Base-by-base conservation (phyloP, 345 rosid genomes). In the Capsella bursapastoris region DNA sequence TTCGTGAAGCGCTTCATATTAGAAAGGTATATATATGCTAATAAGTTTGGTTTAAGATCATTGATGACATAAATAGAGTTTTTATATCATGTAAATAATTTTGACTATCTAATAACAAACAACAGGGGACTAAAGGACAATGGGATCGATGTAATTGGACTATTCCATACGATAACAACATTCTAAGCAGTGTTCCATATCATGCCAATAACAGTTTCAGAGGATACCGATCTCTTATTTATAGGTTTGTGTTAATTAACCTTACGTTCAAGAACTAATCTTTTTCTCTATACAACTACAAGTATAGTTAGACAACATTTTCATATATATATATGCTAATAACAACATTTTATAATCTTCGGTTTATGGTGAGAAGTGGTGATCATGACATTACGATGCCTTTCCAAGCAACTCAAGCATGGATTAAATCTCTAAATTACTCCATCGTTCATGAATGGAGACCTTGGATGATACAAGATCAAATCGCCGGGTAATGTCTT, bases 391-490 rank as follows among this genome's bases (percentile, higher is more conserved):
- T 84, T 72, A 0, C 22, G 0, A 38, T 81, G 18, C 84, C 92
- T 2, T 84, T 74, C 55, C 7, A 72, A 57, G 85, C 80, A 29
- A 86, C 92, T 45, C 83, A 86, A 80, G 88, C 79, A 0, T 88
- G 92, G 88, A 84, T 84, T 48, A 66, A 79, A 70, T 67, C 83
- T 3, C 80, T 84, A 6, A 84, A 83, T 70, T 83, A 84, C 71
- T 68, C 87, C n/a, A 80, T 82, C 13, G 4, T 77, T 2, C 80
- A 86, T 10, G 86, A 86, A 8, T 84, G 89, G 92, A 77, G 92
- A 64, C 64, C 82, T 1, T 88, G 92, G 90, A 37, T 31, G 6
- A 70, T 78, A 9, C 68, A 72, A 0, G 81, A 81, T 71, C 90
- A 84, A 77, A 79, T 88, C 57, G 85, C 77, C 3, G 90, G 64